Conservation (phyloP, 345 rosid species). For the Jatropha curcas region DNA sequence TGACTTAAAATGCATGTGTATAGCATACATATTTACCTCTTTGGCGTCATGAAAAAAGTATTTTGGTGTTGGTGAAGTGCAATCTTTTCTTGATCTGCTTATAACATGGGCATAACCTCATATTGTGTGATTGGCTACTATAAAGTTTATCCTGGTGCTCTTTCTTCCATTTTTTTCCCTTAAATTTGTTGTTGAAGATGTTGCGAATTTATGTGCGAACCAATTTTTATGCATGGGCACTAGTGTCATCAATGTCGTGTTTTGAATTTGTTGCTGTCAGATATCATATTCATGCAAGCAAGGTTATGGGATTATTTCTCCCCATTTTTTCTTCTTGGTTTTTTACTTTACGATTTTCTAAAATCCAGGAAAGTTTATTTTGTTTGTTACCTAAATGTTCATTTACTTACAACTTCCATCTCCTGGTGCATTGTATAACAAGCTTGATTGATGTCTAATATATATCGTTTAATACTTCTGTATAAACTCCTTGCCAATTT, state of each 20-base stretch:
- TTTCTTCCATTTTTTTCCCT: no score
- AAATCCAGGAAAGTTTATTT: neutral
- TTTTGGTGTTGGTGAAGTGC: neutral
- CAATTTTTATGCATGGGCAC: neutral
- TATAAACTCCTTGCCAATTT: neutral
- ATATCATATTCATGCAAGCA: neutral
- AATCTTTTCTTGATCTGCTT: conserved; percentile 7
- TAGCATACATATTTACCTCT: neutral
- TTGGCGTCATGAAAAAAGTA: neutral
- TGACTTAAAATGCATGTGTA: neutral
- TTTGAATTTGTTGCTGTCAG: neutral
- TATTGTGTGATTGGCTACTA: neutral
- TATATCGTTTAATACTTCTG: neutral
- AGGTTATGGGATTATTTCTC: neutral
- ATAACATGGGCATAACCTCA: neutral
- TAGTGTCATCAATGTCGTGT: neutral
- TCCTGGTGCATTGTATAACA: neutral
- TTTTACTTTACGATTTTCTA: neutral
- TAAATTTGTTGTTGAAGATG: no score
- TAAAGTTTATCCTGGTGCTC: neutral
- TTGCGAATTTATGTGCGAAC: neutral
- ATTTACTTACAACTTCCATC: neutral
- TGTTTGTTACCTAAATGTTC: neutral
- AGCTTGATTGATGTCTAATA: neutral
- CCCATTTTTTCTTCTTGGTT: neutral